phyloP scores from a whole-genome alignment of 2,329 filamentous ascomycete genomes.

The Stachybotrys chartarum region DNA sequence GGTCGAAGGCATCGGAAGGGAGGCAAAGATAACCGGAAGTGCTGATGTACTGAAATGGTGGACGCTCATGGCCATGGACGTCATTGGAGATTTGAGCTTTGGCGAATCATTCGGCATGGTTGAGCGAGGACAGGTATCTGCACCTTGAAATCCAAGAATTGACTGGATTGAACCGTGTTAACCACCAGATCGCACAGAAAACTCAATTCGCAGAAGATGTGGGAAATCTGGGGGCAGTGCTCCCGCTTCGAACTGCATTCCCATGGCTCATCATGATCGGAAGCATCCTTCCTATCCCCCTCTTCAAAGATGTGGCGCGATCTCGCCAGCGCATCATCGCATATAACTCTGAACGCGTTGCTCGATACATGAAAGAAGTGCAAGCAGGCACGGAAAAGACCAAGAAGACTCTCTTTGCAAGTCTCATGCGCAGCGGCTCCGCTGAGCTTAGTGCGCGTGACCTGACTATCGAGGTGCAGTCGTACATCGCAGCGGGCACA shows the following conservation, averaged over 20 bases:
- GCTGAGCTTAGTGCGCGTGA: neutral
- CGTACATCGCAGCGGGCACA: conserved; percentile 41
- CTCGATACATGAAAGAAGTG: too few relatives aligned
- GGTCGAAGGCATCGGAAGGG: neutral
- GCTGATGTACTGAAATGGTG: neutral
- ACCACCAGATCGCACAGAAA: neutral
- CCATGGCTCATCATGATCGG: too few relatives aligned
- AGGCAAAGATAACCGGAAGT: neutral
- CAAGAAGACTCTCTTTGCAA: neutral
- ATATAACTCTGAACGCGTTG: too few relatives aligned
- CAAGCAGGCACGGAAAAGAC: neutral
- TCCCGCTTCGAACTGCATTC: too few relatives aligned
- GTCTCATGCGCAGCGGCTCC: too few relatives aligned
- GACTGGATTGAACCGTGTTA: too few relatives aligned
- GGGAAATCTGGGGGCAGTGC: too few relatives aligned
- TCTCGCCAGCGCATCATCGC: too few relatives aligned
- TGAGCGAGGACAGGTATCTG: conserved; percentile 1
- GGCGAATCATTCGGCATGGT: neutral
- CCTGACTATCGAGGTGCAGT: conserved; percentile 29
- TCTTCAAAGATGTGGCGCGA: too few relatives aligned
- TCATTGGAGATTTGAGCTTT: neutral
- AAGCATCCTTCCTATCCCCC: too few relatives aligned
- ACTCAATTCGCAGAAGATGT: conserved; percentile 23
- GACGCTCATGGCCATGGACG: neutral
- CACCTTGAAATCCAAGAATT: neutral